Conservation (phyloP, 352 stramenopile genomes). For the Peronospora farinosa region DNA sequence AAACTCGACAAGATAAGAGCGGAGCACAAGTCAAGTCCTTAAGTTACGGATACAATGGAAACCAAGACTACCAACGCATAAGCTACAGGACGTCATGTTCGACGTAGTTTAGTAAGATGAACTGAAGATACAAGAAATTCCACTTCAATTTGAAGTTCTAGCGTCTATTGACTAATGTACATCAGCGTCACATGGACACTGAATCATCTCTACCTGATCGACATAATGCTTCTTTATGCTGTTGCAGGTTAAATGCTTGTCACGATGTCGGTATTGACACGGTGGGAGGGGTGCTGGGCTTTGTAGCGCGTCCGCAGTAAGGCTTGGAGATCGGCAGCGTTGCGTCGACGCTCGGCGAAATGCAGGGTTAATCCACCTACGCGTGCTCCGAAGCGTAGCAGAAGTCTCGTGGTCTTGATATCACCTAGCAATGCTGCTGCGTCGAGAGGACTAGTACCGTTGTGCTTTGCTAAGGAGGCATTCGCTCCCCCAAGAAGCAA, state of each 20-base stretch:
- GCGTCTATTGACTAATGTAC: constrained; percentile 8
- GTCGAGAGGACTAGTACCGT: constrained; percentile 69
- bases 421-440: constrained; percentile 60
- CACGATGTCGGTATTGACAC: constrained; percentile 4
- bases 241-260: constrained; percentile 2
- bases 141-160: constrained; percentile 12
- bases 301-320: constrained; percentile 65
- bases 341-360: constrained; percentile 63
- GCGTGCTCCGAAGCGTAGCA: constrained; percentile 61
- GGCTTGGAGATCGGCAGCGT: constrained; percentile 42
- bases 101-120: neutral
- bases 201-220: constrained; percentile 13
- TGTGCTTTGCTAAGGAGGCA: constrained; percentile 54
- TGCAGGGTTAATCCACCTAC: constrained; percentile 61
- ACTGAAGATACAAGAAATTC: constrained; percentile 1
- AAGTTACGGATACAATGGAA: constrained; percentile 3
- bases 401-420: constrained; percentile 45
- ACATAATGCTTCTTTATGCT: neutral
- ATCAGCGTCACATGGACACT: constrained; percentile 1
- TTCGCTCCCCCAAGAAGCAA: constrained; percentile 53
- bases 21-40: constrained; percentile 13
- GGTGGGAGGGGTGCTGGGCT: constrained; percentile 40
- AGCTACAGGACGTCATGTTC: neutral
- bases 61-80: constrained; percentile 1
- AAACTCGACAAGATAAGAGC: constrained; percentile 13